Base-by-base conservation (phyloP, 192 early-diverging fungal genomes). In the Entomortierella chlamydospora region DNA sequence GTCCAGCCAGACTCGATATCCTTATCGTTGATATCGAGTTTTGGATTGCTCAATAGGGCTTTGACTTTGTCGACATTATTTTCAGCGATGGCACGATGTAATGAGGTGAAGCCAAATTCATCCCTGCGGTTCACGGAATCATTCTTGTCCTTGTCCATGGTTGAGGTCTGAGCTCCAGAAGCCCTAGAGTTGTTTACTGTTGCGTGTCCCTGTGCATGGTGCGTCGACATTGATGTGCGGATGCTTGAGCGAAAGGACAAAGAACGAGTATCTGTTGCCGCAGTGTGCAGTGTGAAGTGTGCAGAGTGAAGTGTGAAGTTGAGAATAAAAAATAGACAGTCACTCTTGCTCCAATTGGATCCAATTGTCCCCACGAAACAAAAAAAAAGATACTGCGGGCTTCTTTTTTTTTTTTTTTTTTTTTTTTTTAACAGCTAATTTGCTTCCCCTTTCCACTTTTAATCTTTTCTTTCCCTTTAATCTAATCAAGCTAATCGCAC, bases 1-100 rank as follows among this genome's bases (percentile, higher is more conserved):
- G 93, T 93, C 83, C 91, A 93, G 0, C 90, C 90, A 53, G 84
- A 90, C 60, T 94, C 93, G 11, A 57, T 29, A 53, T 94, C 93
- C 57, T 81, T 80, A 18, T 81, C 33, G 61, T 93, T 93, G 45
- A 93, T 68, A 68, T 89, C 84, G 11, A 90, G 66, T 8, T 63
- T 69, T 11, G 84, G 58, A 69, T 82, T 82, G 23, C 72, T 63
- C 6, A 89, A 68, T 0, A 89, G 56, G 0, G 37, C 9, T 26
- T 56, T 56, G 41, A 84, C 79, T 17, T 81, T 57, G 20, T 77
- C 60, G 12, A 74, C 39, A 26, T 86, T 30, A 51, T 87, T 85
- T 60, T 55, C 63, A 12, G 61, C 55, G 28, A 76, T 82, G 0
- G 88, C 86, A 42, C 57, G 72, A 57, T 89, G 88, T 17, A 89